phyloP scores from a whole-genome alignment of 2,329 filamentous ascomycete species.

The Furcasterigmium sp. region DNA sequence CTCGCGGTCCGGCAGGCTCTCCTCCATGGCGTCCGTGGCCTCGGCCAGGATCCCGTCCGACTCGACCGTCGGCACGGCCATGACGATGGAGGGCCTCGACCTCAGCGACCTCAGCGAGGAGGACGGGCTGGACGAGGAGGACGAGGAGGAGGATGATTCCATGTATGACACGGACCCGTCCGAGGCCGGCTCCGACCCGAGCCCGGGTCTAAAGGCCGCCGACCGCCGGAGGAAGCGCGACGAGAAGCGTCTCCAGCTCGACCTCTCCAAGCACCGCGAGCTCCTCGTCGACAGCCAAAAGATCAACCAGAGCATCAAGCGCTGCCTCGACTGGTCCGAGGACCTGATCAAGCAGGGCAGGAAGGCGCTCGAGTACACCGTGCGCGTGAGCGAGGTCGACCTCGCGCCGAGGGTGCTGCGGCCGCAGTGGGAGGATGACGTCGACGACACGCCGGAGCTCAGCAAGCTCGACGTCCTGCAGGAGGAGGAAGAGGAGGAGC shows the following conservation, averaged over 20 bases:
- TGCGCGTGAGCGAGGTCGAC: slow-evolving; percentile 72
- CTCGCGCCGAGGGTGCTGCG: slow-evolving; percentile 75
- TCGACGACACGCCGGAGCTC: slow-evolving; percentile 16
- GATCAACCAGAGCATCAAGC: slow-evolving; percentile 89
- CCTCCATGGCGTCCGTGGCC: slow-evolving; percentile 37
- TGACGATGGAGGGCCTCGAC: slow-evolving; percentile 30
- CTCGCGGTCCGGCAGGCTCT: slow-evolving; percentile 73
- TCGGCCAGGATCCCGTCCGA: slow-evolving; percentile 37
- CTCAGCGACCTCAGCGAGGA: slow-evolving; percentile 45
- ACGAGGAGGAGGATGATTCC: slow-evolving; percentile 38
- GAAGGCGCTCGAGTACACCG: slow-evolving; percentile 79
- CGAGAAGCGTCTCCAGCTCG: slow-evolving; percentile 76
- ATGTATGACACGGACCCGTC: slow-evolving; percentile 48
- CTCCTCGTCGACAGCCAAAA: slow-evolving; percentile 86
- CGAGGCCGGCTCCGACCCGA: slow-evolving; percentile 33
- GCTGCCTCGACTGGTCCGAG: slow-evolving; percentile 86
- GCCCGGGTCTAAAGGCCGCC: slow-evolving; percentile 24
- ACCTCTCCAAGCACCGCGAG: slow-evolving; percentile 84
- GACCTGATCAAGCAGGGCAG: slow-evolving; percentile 83
- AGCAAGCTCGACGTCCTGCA: background rate
- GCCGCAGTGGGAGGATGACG: slow-evolving; percentile 57
- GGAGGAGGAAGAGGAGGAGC: slow-evolving; percentile 5
- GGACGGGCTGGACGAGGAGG: slow-evolving; percentile 35
- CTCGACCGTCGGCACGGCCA: slow-evolving; percentile 19
- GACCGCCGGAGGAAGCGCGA: slow-evolving; percentile 62